Conservation (phyloP, 371 early-diverging fungal genomes). For the Mucor mucedo region DNA sequence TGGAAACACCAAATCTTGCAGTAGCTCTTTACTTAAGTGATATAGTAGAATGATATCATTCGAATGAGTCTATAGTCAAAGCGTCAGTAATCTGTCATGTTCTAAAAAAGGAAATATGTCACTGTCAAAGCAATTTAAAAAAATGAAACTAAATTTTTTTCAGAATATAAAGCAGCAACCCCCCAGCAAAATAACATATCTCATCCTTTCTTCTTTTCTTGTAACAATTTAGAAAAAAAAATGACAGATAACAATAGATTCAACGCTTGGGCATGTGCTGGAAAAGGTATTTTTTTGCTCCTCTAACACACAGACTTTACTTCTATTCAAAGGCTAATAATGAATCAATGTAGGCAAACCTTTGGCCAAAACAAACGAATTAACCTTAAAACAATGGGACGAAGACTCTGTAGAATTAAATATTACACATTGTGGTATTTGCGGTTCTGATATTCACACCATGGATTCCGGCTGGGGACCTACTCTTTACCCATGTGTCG, state of each 20-base stretch:
- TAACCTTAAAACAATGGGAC: conserved; percentile 42
- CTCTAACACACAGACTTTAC: neutral
- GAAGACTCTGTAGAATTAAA: conserved; percentile 55
- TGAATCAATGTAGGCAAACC: conserved; percentile 12
- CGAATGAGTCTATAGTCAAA: too few species aligned
- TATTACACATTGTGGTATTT: conserved; percentile 59
- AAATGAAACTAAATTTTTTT: too few species aligned
- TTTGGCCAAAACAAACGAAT: conserved; percentile 19
- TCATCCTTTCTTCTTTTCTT: too few species aligned
- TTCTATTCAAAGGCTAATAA: too few species aligned
- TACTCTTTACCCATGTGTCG: conserved; percentile 57
- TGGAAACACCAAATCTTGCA: too few species aligned
- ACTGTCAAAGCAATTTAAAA: too few species aligned
- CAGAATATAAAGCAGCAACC: too few species aligned
- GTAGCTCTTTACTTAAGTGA: too few species aligned
- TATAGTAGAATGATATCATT: too few species aligned
- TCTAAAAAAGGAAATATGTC: too few species aligned
- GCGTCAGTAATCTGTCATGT: too few species aligned
- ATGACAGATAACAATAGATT: conserved; percentile 54
- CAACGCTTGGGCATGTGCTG: conserved; percentile 29
- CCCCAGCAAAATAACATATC: too few species aligned
- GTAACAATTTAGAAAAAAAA: neutral
- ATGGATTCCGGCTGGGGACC: conserved; percentile 63
- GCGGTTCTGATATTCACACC: conserved; percentile 57
- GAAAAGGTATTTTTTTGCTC: conserved; percentile 16